Evolutionary conservation across 768 basidiomycete species (phyloP).

Genomic region (Leccinum broughii): DNA sequence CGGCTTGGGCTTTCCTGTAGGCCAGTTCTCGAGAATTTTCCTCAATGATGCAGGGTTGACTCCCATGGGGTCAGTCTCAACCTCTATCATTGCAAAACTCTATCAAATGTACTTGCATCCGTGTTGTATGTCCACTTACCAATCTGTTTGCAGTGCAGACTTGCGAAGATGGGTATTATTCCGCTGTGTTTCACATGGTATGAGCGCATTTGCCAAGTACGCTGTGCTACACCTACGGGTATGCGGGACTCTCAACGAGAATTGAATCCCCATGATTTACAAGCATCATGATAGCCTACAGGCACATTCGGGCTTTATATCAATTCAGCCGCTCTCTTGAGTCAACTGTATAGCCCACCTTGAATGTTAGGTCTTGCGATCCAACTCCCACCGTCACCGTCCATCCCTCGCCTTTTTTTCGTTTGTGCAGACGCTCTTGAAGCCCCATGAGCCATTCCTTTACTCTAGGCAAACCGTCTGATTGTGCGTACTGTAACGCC

Average conservation of each 20-base stretch:
- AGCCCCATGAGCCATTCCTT: slow-evolving; percentile 63
- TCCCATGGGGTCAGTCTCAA: slow-evolving; percentile 69
- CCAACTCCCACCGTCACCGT: slow-evolving; percentile 67
- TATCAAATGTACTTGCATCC: not conserved
- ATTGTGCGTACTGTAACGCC: slow-evolving; percentile 72
- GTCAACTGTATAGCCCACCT: slow-evolving; percentile 40
- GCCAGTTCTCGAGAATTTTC: slow-evolving; percentile 68
- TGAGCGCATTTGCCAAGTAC: not conserved
- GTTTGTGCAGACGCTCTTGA: slow-evolving; percentile 63
- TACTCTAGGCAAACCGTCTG: slow-evolving; percentile 60
- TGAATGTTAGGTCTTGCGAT: slow-evolving; percentile 81
- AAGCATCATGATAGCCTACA: slow-evolving; percentile 61
- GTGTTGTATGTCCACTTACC: slow-evolving; percentile 36
- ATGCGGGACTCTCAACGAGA: slow-evolving; percentile 75
- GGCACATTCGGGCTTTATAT: not conserved
- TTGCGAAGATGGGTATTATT: slow-evolving; percentile 57
- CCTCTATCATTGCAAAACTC: slow-evolving; percentile 50
- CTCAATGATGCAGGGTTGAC: slow-evolving; percentile 57
- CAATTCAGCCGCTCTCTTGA: not conserved
- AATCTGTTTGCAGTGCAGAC: slow-evolving; percentile 51
- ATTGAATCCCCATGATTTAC: slow-evolving; percentile 73
- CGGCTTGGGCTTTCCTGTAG: slow-evolving; percentile 60
- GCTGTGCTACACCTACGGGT: slow-evolving; percentile 43
- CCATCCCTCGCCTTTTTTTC: slow-evolving; percentile 64
- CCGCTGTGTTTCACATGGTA: slow-evolving; percentile 40